Conservation (phyloP, 2,329 filamentous ascomycete genomes). For the Colletotrichum filicis region DNA sequence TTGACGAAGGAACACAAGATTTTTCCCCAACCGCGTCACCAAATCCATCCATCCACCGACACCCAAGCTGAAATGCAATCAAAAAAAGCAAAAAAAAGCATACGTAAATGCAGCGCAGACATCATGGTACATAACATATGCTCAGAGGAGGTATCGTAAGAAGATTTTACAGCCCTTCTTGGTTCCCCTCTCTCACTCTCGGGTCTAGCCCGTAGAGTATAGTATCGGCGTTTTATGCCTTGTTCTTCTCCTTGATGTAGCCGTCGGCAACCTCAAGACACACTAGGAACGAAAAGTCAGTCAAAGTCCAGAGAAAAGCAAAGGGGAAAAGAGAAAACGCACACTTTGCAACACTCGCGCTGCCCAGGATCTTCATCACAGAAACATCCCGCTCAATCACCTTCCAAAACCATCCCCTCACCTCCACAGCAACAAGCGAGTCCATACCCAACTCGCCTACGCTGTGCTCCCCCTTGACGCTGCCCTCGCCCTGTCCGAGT, state of each 20-base stretch:
- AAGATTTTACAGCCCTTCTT: background rate
- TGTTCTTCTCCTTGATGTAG: constrained; percentile 3
- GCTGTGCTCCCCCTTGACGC: constrained; percentile 44
- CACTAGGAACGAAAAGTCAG: constrained; percentile 12
- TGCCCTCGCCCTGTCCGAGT: constrained; percentile 37
- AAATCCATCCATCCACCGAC: background rate
- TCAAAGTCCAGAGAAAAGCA: background rate
- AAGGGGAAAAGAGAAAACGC: constrained; percentile 4
- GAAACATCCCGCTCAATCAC: constrained; percentile 55
- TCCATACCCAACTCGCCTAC: constrained; percentile 46
- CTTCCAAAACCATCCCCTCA: constrained; percentile 60
- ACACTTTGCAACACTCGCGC: constrained; percentile 39
- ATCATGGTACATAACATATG: background rate
- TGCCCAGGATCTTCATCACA: constrained; percentile 56
- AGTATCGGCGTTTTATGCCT: background rate
- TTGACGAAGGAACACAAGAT: background rate
- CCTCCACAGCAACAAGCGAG: constrained; percentile 45
- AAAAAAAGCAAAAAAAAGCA: too few species aligned
- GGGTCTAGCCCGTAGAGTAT: background rate
- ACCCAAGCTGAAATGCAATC: background rate
- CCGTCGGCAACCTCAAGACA: constrained; percentile 27
- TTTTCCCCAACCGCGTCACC: background rate
- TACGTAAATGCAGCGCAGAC: too few species aligned
- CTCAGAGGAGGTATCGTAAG: background rate
- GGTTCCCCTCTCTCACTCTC: background rate